Base-by-base conservation (phyloP, 73 alveolate species). In the Paramecium sexaurelia region DNA sequence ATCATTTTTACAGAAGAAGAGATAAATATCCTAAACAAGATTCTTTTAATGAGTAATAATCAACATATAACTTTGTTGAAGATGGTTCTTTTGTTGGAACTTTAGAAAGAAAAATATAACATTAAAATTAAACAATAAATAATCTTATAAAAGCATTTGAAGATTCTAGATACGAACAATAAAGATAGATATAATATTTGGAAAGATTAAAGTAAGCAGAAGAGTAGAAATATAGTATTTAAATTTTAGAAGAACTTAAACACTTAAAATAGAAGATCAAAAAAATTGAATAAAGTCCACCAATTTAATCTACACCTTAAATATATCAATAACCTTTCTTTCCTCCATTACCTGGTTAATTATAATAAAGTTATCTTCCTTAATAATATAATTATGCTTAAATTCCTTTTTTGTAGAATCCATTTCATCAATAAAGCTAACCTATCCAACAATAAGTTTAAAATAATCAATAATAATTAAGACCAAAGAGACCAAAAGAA, bases 261-360 rank as follows among this genome's bases (percentile, higher is more conserved):
- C 20, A 41, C 8, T 61, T 61, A 8, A 61, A 61, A 61, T 32
- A 61, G 22, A 61, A 61, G 43, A 61, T 61, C 19, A 61, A 61
- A 61, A 61, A 61, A 10, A 61, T 61, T 29, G 83, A 61, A 61
- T 11, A 61, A 61, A 32, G 39, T 24, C 83, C 83, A 61, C 83
- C 83, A 0, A 29, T 61, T 61, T 61, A 26, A 61, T 61, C 43
- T 26, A 10, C 83, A 2, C 83, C 83, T 61, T 61, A 61, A 61
- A 61, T 61, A 6, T 61, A 29, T 61, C 45, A 61, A 26, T 61
- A 61, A 32, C 83, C 83, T 29, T 61, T 29, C 0, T 19, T 61
- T 27, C 83, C 83, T 61, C 83, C 83, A 8, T 61, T 61, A 6
- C 83, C 39, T 1, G 11, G 17, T 26, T 61, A 26, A 26, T 61